phyloP scores from a whole-genome alignment of 306 rosid genomes.

The Cajanus cajan region DNA sequence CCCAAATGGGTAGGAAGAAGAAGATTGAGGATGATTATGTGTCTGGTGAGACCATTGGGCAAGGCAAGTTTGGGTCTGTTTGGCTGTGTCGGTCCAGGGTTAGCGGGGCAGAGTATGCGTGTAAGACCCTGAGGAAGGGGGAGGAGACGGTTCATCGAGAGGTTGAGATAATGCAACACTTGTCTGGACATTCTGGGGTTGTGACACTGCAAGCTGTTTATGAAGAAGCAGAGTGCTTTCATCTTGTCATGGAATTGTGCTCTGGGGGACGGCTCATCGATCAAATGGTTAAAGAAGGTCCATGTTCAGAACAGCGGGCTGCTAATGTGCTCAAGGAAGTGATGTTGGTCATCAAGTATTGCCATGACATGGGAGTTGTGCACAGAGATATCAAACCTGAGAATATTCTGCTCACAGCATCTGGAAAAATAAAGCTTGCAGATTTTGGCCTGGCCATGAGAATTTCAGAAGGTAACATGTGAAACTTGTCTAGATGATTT shows the following conservation, averaged over 20 bases:
- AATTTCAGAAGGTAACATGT: constrained; percentile 70
- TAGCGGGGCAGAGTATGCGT: constrained; percentile 80
- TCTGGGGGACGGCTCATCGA: constrained; percentile 89
- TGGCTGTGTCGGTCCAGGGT: constrained; percentile 63
- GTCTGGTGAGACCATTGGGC: constrained; percentile 73
- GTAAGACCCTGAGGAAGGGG: constrained; percentile 87
- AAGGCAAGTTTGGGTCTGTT: constrained; percentile 93
- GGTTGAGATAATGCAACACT: constrained; percentile 99
- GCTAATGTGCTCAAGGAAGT: constrained; percentile 90
- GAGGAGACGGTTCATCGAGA: constrained; percentile 97
- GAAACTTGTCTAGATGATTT: background rate
- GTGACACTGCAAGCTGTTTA: constrained; percentile 94
- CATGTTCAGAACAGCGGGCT: constrained; percentile 76
- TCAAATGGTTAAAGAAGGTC: constrained; percentile 70
- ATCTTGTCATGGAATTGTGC: constrained; percentile 96
- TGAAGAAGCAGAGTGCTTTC: constrained; percentile 83
- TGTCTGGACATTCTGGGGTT: constrained; percentile 94
- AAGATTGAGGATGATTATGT: constrained; percentile 85
- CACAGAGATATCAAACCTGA: constrained; percentile 98
- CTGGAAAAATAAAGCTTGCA: constrained; percentile 94
- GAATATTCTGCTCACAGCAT: constrained; percentile 78
- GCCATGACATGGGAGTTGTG: constrained; percentile 99
- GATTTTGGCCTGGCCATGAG: constrained; percentile 98
- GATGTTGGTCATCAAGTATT: constrained; percentile 89
- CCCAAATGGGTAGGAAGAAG: constrained; percentile 92